phyloP scores from a whole-genome alignment of 2,329 filamentous ascomycete genomes.

The Colletotrichum sp. region DNA sequence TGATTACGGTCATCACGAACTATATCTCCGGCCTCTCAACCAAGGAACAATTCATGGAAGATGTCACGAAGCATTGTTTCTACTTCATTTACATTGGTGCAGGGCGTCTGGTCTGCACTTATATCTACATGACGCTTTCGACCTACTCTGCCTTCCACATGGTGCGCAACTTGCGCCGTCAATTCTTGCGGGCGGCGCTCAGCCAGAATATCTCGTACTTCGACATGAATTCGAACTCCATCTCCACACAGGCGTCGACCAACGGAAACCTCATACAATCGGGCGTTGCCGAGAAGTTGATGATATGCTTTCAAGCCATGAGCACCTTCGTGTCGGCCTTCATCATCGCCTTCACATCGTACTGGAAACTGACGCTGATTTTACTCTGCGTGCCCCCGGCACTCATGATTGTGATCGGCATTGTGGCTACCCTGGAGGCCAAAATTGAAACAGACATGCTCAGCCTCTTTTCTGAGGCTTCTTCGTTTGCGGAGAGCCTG shows the following conservation, averaged over 20 bases:
- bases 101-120: neutral
- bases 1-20: constrained; percentile 36
- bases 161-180: neutral
- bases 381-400: neutral
- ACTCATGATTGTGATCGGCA: constrained; percentile 17
- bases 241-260: constrained; percentile 45
- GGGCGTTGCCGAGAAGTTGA: constrained; percentile 44
- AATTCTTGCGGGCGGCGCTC: neutral
- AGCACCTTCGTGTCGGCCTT: constrained; percentile 42
- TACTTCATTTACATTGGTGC: neutral
- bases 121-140: neutral
- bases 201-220: neutral
- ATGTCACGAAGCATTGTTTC: neutral
- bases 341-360: constrained; percentile 40
- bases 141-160: neutral
- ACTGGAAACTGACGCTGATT: constrained; percentile 50
- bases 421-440: constrained; percentile 28
- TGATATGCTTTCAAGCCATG: constrained; percentile 39
- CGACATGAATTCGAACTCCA: constrained; percentile 35
- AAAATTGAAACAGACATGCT: constrained; percentile 28
- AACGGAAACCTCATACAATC: constrained; percentile 46
- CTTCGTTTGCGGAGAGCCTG: constrained; percentile 30
- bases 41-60: constrained; percentile 25
- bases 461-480: constrained; percentile 28
- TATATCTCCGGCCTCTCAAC: constrained; percentile 29